Evolutionary conservation across 306 rosid genomes (phyloP).

Genomic region (Purshia tridentata): DNA sequence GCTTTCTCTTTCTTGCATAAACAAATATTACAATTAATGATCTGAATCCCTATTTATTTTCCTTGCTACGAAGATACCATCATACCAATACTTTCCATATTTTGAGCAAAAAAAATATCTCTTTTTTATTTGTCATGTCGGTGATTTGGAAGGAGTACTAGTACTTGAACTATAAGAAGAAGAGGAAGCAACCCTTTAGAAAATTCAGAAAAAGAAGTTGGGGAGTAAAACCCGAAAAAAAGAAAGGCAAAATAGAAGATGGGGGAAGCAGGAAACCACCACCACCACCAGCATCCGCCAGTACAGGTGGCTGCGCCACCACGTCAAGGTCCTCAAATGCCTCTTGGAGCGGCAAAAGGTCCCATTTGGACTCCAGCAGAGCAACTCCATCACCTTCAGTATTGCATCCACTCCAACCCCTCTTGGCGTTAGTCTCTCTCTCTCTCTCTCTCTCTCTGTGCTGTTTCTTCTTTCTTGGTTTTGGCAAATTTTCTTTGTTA

Average conservation of each 20-base stretch:
- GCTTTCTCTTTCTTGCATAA: background rate
- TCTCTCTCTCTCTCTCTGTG: conserved; percentile 1
- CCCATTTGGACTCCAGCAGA: conserved; percentile 78
- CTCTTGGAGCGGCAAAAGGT: conserved; percentile 58
- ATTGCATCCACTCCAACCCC: conserved; percentile 97
- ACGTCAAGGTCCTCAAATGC: conserved; percentile 32
- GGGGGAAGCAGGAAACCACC: conserved; percentile 65
- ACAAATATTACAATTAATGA: too few relatives aligned
- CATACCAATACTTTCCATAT: background rate
- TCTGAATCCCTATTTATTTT: background rate
- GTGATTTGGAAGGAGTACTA: conserved; percentile 14
- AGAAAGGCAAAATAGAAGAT: conserved; percentile 29
- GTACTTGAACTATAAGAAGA: background rate
- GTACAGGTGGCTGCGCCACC: conserved; percentile 33
- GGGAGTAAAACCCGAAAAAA: background rate
- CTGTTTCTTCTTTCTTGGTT: background rate
- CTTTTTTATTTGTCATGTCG: background rate
- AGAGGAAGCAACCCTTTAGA: background rate
- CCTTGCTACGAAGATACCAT: conserved; percentile 8
- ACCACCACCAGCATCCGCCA: conserved; percentile 52
- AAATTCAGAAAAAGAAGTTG: background rate
- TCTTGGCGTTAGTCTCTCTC: conserved; percentile 82
- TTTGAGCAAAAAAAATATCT: background rate
- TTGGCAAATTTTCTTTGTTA: background rate
- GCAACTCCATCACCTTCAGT: conserved; percentile 78